Evolutionary conservation across 2,329 filamentous ascomycete species (phyloP).

Genomic region (Lecanoromycetidae sp.): DNA sequence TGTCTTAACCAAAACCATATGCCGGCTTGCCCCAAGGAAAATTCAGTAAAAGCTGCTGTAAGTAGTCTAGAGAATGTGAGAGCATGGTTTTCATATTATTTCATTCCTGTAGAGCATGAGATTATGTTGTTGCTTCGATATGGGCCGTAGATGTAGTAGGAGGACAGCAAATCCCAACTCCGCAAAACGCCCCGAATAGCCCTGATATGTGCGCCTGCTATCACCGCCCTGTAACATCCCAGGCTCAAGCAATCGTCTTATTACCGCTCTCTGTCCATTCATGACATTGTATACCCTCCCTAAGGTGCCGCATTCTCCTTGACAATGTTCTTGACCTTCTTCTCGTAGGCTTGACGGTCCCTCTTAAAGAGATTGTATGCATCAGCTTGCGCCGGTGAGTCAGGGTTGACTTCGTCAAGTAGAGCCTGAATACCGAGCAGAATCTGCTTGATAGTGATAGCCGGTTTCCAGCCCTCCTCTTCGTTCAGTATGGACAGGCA

Average conservation of each 20-base stretch:
- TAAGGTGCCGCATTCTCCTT: constrained; percentile 73
- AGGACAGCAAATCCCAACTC: background rate
- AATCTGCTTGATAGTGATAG: constrained; percentile 97
- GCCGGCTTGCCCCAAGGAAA: no score
- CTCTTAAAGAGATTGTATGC: constrained; percentile 96
- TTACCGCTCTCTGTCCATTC: background rate
- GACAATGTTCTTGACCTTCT: constrained; percentile 73
- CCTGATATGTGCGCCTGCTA: no score
- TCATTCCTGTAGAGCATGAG: no score
- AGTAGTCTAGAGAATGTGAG: no score
- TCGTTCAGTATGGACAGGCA: constrained; percentile 96
- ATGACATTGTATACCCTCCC: constrained; percentile 5
- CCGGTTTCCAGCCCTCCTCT: constrained; percentile 96
- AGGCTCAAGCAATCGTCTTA: background rate
- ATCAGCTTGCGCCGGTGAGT: constrained; percentile 91
- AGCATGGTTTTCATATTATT: no score
- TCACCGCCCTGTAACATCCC: background rate
- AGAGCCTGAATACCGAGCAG: constrained; percentile 91
- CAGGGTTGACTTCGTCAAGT: constrained; percentile 90
- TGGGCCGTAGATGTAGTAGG: no score
- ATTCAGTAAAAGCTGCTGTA: no score
- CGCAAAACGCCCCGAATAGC: no score
- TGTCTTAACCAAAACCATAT: no score
- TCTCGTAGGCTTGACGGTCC: constrained; percentile 76
- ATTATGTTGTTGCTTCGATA: no score